Evolutionary conservation across 2,329 filamentous ascomycete species (phyloP).

Genomic region (Basipetospora chlamydospora): DNA sequence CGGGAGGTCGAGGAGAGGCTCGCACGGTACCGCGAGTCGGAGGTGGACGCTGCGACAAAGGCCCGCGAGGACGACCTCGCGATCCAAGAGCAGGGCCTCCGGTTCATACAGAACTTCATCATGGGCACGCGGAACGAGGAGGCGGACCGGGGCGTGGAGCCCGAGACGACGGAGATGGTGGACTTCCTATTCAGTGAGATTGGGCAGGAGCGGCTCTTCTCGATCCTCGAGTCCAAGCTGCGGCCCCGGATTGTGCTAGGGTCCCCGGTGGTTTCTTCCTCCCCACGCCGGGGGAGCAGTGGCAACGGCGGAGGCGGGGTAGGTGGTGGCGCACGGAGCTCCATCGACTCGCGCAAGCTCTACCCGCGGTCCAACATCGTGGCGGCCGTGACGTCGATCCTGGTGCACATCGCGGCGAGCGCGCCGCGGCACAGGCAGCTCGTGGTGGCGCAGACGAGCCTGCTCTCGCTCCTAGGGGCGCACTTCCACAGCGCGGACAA

Average conservation of each 20-base stretch:
- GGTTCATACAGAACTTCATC: constrained; percentile 82
- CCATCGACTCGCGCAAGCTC: constrained; percentile 25
- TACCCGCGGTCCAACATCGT: constrained; percentile 56
- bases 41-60: constrained; percentile 52
- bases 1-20: constrained; percentile 36
- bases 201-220: constrained; percentile 64
- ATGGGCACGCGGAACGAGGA: neutral
- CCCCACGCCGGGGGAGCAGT: constrained; percentile 21
- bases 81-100: constrained; percentile 81
- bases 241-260: constrained; percentile 43
- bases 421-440: constrained; percentile 63
- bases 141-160: constrained; percentile 23
- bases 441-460: constrained; percentile 59
- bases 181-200: constrained; percentile 67
- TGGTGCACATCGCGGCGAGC: constrained; percentile 80
- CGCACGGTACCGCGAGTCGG: constrained; percentile 42
- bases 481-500: constrained; percentile 61
- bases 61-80: constrained; percentile 64
- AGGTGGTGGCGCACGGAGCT: constrained; percentile 9
- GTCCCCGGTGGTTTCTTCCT: neutral
- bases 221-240: constrained; percentile 67
- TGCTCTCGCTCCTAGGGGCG: constrained; percentile 58
- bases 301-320: no score
- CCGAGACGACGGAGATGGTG: constrained; percentile 57
- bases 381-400: constrained; percentile 61